phyloP scores from a whole-genome alignment of 2,329 filamentous ascomycete genomes.

The Purpureocillium lavendulum region DNA sequence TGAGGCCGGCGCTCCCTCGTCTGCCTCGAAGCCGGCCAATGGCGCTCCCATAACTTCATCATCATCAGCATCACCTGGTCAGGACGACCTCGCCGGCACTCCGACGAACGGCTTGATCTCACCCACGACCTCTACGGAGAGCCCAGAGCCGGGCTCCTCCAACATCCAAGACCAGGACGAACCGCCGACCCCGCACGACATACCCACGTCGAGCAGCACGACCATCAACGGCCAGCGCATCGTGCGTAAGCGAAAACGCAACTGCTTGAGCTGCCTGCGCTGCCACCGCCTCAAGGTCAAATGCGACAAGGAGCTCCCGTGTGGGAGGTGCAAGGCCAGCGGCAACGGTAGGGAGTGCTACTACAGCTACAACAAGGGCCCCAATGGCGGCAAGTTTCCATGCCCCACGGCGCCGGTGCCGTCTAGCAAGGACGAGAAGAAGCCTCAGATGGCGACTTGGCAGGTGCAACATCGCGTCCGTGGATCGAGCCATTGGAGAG shows the following conservation, averaged over 20 bases:
- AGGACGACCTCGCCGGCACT: constrained; percentile 8
- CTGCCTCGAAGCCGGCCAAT: neutral
- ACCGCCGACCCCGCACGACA: constrained; percentile 2
- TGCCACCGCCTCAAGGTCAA: constrained; percentile 29
- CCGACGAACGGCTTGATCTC: constrained; percentile 18
- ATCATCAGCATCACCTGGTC: constrained; percentile 9
- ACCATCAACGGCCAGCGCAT: constrained; percentile 12
- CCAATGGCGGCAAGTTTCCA: constrained; percentile 25
- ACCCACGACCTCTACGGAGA: constrained; percentile 18
- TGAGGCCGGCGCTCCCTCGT: neutral
- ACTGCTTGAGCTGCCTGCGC: constrained; percentile 24
- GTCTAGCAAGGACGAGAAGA: constrained; percentile 17
- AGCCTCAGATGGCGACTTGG: constrained; percentile 20
- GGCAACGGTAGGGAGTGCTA: constrained; percentile 26
- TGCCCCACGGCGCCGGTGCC: constrained; percentile 16
- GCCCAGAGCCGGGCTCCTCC: constrained; percentile 13
- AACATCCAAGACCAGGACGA: constrained; percentile 2
- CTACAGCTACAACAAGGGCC: constrained; percentile 27
- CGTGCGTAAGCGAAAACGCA: constrained; percentile 25
- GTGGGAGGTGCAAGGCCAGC: constrained; percentile 23
- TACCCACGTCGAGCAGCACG: neutral
- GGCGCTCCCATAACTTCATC: constrained; percentile 1
- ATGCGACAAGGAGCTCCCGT: constrained; percentile 27
- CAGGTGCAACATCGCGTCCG: constrained; percentile 24
- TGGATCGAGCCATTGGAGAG: constrained; percentile 26